Evolutionary conservation across 306 rosid genomes (phyloP).

Genomic region (Vigna unguiculata): DNA sequence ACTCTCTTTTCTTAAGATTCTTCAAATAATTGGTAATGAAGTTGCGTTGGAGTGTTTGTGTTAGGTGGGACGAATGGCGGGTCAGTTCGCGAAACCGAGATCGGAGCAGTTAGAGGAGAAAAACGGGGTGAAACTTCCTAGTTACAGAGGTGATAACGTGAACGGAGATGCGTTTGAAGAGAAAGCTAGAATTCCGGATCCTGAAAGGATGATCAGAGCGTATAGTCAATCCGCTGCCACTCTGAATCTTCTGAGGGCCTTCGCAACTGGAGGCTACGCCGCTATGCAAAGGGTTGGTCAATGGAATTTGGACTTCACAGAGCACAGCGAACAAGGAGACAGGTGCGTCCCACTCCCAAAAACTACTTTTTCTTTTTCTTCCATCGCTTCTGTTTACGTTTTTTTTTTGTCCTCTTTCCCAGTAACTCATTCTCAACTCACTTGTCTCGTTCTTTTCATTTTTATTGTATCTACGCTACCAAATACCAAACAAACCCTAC

Average conservation of each 20-base stretch:
- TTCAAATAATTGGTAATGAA: not conserved
- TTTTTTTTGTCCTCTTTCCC: not conserved
- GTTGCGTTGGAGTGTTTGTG: not conserved
- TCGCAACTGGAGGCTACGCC: constrained; percentile 86
- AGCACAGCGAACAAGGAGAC: constrained; percentile 85
- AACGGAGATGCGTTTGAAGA: constrained; percentile 77
- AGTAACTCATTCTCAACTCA: not conserved
- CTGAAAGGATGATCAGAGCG: constrained; percentile 79
- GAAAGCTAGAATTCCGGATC: constrained; percentile 75
- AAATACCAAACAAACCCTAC: not conserved
- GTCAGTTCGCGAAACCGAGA: constrained; percentile 89
- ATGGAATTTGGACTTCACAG: constrained; percentile 87
- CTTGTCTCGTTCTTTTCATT: not conserved
- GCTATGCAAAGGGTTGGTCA: constrained; percentile 85
- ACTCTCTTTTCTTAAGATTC: too few species aligned
- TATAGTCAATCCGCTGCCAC: constrained; percentile 84
- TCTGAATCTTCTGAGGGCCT: constrained; percentile 80
- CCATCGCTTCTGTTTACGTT: too few species aligned
- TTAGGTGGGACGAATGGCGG: constrained; percentile 91
- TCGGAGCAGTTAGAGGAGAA: constrained; percentile 77
- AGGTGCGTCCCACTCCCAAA: constrained; percentile 46
- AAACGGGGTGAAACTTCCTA: constrained; percentile 79
- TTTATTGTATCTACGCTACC: not conserved
- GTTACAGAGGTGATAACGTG: constrained; percentile 86
- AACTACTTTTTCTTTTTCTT: not conserved